Evolutionary conservation across 768 basidiomycete species (phyloP).

Genomic region (Pisolithus marmoratus): DNA sequence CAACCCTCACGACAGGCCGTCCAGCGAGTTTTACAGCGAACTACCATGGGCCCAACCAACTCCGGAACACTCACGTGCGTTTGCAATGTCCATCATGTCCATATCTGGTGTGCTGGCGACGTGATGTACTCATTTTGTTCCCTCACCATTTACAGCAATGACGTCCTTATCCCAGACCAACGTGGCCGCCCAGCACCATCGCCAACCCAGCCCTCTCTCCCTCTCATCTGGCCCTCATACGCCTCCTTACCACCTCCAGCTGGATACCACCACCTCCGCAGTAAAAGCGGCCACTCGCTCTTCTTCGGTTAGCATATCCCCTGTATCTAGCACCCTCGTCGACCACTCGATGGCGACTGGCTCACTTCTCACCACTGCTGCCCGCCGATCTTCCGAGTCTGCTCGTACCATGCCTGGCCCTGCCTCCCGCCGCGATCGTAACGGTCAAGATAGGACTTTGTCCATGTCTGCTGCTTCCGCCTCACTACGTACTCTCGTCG

Average conservation of each 20-base stretch:
- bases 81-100: conserved; percentile 12
- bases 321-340: conserved; percentile 35
- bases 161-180: conserved; percentile 18
- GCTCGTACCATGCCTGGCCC: conserved; percentile 51
- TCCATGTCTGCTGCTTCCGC: conserved; percentile 66
- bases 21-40: conserved; percentile 49
- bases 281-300: conserved; percentile 37
- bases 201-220: conserved; percentile 34
- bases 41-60: conserved; percentile 46
- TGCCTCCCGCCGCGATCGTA: conserved; percentile 53
- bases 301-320: conserved; percentile 39
- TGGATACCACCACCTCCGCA: conserved; percentile 39
- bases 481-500: conserved; percentile 43
- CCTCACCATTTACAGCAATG: conserved; percentile 17
- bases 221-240: conserved; percentile 34
- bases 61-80: conserved; percentile 40
- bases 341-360: conserved; percentile 24
- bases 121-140: conserved; percentile 21
- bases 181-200: conserved; percentile 21
- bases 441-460: conserved; percentile 64
- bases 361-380: conserved; percentile 12
- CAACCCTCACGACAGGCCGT: conserved; percentile 30
- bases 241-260: conserved; percentile 49
- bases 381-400: conserved; percentile 69
- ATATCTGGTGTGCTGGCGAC: conserved; percentile 22